A percentile compares a stretch with the other conserved stretches of the same genome.
Conservation (phyloP, 2,329 filamentous ascomycete genomes). For the Colletotrichum sp. region DNA sequence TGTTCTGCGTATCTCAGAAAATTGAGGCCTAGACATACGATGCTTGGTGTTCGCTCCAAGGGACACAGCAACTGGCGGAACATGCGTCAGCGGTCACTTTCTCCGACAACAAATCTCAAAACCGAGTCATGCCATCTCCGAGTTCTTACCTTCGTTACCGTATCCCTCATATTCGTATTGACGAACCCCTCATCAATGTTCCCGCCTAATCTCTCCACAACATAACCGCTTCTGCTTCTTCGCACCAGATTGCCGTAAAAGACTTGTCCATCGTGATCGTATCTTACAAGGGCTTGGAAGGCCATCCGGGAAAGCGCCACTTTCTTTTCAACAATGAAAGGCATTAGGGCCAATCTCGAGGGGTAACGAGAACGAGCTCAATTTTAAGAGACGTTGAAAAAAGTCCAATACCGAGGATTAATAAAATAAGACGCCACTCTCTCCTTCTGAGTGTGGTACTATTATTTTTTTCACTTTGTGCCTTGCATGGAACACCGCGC, state of each 20-base stretch:
- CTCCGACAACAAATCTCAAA: background rate
- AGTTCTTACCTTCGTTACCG: background rate
- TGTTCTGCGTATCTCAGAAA: slow-evolving; percentile 29
- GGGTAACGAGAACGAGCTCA: background rate
- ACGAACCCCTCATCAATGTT: background rate
- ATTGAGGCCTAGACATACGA: slow-evolving; percentile 32
- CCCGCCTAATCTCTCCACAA: background rate
- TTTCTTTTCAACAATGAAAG: background rate
- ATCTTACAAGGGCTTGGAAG: background rate
- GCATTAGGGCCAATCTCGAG: background rate
- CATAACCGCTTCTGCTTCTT: background rate
- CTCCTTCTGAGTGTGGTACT: background rate
- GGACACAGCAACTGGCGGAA: slow-evolving; percentile 15
- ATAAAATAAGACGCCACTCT: background rate
- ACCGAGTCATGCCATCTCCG: background rate
- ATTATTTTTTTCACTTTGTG: background rate
- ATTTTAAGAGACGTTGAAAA: background rate
- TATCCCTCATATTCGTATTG: background rate
- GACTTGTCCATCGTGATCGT: background rate
- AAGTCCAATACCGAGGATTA: background rate
- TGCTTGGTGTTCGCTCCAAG: slow-evolving; percentile 12
- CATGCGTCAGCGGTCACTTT: background rate
- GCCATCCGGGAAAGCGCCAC: background rate
- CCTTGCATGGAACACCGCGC: background rate
- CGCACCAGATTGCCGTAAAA: background rate